Evolutionary conservation across 257 asterid genomes (phyloP).

Genomic region (Solanum boliviense): DNA sequence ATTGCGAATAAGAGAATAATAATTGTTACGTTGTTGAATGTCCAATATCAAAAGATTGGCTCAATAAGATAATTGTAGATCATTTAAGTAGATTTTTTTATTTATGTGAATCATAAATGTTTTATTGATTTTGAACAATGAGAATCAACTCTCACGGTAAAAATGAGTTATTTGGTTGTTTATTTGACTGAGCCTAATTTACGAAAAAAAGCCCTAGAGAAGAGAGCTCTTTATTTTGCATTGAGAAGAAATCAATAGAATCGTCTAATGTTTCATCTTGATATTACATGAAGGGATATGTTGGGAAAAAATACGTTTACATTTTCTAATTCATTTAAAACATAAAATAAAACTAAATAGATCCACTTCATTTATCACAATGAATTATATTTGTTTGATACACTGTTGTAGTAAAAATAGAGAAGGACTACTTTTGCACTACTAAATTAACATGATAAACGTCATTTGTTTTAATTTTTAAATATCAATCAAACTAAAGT

Average conservation of each 20-base stretch:
- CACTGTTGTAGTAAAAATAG: background rate
- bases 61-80: background rate
- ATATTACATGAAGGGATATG: background rate
- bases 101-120: background rate
- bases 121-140: background rate
- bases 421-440: background rate
- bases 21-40: no score
- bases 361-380: background rate
- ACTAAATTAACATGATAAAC: background rate
- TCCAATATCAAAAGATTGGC: no score
- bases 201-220: no score
- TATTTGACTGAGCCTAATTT: background rate
- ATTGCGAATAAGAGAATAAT: background rate
- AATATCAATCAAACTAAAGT: background rate
- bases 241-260: no score
- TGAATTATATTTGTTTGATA: no score
- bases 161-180: no score
- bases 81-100: background rate
- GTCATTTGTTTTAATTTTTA: background rate
- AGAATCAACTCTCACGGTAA: background rate
- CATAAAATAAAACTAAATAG: no score
- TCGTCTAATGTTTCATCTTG: background rate
- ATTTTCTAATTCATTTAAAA: no score
- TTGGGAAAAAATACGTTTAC: background rate
- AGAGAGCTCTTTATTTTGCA: background rate